phyloP scores from a whole-genome alignment of 352 stramenopile species.

The Pythium phragmiticola region DNA sequence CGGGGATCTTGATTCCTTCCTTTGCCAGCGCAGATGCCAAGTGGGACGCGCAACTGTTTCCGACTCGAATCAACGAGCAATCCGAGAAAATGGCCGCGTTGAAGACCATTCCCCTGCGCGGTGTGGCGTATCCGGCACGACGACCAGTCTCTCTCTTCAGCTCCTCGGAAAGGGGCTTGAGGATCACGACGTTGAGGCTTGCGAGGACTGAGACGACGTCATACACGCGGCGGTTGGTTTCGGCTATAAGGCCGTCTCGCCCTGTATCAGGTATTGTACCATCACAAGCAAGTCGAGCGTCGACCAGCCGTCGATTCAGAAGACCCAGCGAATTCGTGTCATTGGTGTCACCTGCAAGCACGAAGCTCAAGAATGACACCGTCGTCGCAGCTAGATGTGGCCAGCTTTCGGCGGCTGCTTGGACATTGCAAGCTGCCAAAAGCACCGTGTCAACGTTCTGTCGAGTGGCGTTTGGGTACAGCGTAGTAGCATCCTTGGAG shows the following conservation, averaged over 20 bases:
- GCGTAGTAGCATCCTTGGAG: neutral
- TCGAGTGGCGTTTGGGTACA: constrained; percentile 1
- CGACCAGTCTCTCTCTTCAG: constrained; percentile 10
- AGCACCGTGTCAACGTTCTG: constrained; percentile 42
- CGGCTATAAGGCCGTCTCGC: constrained; percentile 22
- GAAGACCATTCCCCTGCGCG: constrained; percentile 51
- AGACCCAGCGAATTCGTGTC: constrained; percentile 26
- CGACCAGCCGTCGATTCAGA: constrained; percentile 47
- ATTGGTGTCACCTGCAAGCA: constrained; percentile 42
- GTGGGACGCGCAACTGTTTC: constrained; percentile 22
- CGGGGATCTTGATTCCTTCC: neutral
- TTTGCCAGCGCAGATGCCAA: constrained; percentile 1
- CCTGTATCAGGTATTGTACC: constrained; percentile 17
- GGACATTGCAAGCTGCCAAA: constrained; percentile 45
- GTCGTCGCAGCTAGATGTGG: constrained; percentile 56
- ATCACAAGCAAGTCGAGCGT: constrained; percentile 37
- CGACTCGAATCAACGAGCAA: constrained; percentile 23
- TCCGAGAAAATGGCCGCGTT: constrained; percentile 54
- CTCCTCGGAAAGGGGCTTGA: constrained; percentile 17
- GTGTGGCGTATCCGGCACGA: constrained; percentile 4
- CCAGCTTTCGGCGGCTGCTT: constrained; percentile 46
- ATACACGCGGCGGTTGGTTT: constrained; percentile 64
- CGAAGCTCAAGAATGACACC: constrained; percentile 47
- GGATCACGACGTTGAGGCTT: constrained; percentile 49
- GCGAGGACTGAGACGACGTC: constrained; percentile 63